These are phyloP conservation scores for Boechera divaricarpa DNA, from an alignment of 345 rosid species.

Conservation along the genomic window DNA sequence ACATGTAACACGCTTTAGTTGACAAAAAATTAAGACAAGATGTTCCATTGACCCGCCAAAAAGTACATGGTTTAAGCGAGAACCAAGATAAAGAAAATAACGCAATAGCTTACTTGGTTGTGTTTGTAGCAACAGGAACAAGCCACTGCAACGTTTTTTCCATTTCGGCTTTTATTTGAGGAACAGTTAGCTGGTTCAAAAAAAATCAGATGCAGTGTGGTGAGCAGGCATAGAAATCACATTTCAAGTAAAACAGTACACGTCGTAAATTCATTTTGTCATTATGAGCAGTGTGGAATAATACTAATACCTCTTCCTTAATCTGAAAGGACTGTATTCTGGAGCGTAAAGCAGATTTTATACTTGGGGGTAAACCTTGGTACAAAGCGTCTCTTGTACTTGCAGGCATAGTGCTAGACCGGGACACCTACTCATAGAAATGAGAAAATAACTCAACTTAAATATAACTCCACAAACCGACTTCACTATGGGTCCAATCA, in stretches of 20 bases:
- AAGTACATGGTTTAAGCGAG: too few relatives aligned
- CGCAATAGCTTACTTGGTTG: conserved; percentile 70
- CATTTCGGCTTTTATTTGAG: conserved; percentile 93
- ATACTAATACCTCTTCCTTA: conserved; percentile 73
- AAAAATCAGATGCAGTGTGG: conserved; percentile 26
- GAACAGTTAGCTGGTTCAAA: conserved; percentile 64
- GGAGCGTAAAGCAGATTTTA: conserved; percentile 83
- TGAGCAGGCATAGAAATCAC: conserved; percentile 32
- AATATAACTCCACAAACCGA: neutral
- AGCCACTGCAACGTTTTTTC: conserved; percentile 97
- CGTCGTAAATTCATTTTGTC: neutral
- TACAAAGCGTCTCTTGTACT: conserved; percentile 94
- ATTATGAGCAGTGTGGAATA: neutral
- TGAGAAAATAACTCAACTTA: conserved; percentile 7
- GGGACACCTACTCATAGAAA: conserved; percentile 70
- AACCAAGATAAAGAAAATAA: conserved; percentile 1
- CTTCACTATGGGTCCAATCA: neutral
- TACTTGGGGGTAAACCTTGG: conserved; percentile 89
- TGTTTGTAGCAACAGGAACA: conserved; percentile 89
- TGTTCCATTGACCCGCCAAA: too few relatives aligned
- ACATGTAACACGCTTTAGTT: neutral
- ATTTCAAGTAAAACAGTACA: conserved; percentile 11
- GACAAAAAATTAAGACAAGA: conserved; percentile 1
- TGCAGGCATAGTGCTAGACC: conserved; percentile 91
- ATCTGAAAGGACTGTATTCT: conserved; percentile 70